A percentile compares a stretch with the other conserved stretches of the same genome.
Evolutionary conservation across 192 early-diverging fungal genomes (phyloP).

Genomic region (Coemansia sp.): DNA sequence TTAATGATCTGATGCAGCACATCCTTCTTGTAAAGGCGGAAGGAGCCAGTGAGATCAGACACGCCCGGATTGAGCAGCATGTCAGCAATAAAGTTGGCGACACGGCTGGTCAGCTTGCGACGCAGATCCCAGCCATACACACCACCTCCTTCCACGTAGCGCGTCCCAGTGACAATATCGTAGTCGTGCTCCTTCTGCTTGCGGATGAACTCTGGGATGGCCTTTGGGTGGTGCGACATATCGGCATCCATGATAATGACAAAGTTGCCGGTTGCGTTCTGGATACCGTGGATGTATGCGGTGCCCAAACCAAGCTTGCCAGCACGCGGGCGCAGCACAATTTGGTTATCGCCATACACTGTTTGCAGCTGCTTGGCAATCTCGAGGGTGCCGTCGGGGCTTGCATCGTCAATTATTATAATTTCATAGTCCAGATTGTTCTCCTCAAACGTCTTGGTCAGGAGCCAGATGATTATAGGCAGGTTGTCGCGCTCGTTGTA

Average conservation of each 20-base stretch:
- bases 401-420: slow-evolving; percentile 94
- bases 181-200: slow-evolving; percentile 79
- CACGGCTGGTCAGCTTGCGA: slow-evolving; percentile 94
- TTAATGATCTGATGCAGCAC: slow-evolving; percentile 83
- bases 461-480: slow-evolving; percentile 91
- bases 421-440: slow-evolving; percentile 91
- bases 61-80: slow-evolving; percentile 85
- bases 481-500: slow-evolving; percentile 98
- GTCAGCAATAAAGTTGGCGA: slow-evolving; percentile 94
- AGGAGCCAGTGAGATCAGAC: slow-evolving; percentile 93
- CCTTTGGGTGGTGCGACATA: slow-evolving; percentile 98
- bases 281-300: slow-evolving; percentile 92
- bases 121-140: slow-evolving; percentile 98
- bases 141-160: slow-evolving; percentile 83
- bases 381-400: slow-evolving; percentile 93
- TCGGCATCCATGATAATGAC: slow-evolving; percentile 99
- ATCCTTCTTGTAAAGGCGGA: slow-evolving; percentile 93
- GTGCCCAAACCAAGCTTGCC: slow-evolving; percentile 97
- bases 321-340: slow-evolving; percentile 89
- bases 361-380: slow-evolving; percentile 86
- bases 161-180: slow-evolving; percentile 94
- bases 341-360: slow-evolving; percentile 81
- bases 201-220: slow-evolving; percentile 92
- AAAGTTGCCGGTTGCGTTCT: slow-evolving; percentile 92
- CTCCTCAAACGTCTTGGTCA: slow-evolving; percentile 84